These are phyloP conservation scores for Leptodermis oblonga DNA, from an alignment of 257 asterid species.

Conservation along the genomic window DNA sequence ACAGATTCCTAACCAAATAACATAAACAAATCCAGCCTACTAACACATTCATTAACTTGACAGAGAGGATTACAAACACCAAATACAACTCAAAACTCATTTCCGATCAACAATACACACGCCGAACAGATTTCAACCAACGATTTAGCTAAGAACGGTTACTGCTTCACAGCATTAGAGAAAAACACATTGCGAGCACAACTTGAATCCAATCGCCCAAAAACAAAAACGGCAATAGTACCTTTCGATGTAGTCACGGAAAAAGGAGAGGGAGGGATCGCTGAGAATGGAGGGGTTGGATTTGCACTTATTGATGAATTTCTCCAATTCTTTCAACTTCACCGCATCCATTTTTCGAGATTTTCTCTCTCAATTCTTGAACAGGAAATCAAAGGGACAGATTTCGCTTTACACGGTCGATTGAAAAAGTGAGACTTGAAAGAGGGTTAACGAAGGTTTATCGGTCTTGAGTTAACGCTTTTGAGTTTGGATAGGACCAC, in stretches of 20 bases:
- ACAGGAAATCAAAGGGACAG: background rate
- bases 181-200: background rate
- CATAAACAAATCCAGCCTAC: background rate
- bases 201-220: background rate
- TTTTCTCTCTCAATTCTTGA: background rate
- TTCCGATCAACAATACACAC: too few relatives aligned
- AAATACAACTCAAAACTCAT: background rate
- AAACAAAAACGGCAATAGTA: constrained; percentile 8
- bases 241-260: constrained; percentile 79
- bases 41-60: background rate
- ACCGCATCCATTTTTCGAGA: constrained; percentile 51
- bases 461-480: background rate
- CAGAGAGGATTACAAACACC: background rate
- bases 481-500: background rate
- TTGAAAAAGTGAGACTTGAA: background rate
- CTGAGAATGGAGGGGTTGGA: constrained; percentile 58
- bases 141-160: background rate
- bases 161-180: background rate
- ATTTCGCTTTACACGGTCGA: background rate
- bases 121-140: background rate
- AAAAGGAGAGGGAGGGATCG: constrained; percentile 77
- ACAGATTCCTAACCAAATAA: background rate
- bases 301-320: constrained; percentile 62
- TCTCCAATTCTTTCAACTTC: constrained; percentile 48
- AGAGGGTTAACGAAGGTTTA: background rate